These are phyloP conservation scores for Boletus holoroseus DNA, from an alignment of 1,284 basidiomycete species.

Conservation along the genomic window DNA sequence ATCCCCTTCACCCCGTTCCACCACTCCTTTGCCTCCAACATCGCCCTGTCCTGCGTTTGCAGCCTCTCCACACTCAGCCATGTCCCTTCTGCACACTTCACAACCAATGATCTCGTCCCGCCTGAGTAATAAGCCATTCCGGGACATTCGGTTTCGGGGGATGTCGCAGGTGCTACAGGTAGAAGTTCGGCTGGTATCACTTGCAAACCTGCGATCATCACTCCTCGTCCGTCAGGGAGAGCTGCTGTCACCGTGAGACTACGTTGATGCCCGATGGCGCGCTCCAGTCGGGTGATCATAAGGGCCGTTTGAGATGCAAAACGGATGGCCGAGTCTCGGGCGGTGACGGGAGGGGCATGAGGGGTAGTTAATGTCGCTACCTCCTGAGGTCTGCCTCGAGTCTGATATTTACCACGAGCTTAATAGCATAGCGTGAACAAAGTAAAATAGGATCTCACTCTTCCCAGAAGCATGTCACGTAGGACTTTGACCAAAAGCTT, in stretches of 20 bases:
- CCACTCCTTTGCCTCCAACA: slow-evolving; percentile 33
- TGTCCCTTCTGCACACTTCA: slow-evolving; percentile 24
- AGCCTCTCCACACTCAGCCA: slow-evolving; percentile 25
- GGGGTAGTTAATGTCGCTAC: slow-evolving; percentile 38
- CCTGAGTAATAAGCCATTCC: slow-evolving; percentile 22
- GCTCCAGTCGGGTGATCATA: slow-evolving; percentile 52
- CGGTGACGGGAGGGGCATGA: slow-evolving; percentile 27
- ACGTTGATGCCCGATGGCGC: slow-evolving; percentile 51
- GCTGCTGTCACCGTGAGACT: slow-evolving; percentile 40
- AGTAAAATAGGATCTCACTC: slow-evolving; percentile 35
- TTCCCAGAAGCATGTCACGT: slow-evolving; percentile 49
- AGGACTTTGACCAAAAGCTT: slow-evolving; percentile 61
- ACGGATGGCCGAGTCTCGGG: slow-evolving; percentile 47
- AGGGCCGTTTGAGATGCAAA: slow-evolving; percentile 55
- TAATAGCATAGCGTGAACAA: neutral
- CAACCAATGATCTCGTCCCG: slow-evolving; percentile 16
- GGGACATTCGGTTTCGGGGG: neutral
- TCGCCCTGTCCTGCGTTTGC: slow-evolving; percentile 31
- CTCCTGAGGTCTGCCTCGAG: slow-evolving; percentile 42
- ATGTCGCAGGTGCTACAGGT: neutral
- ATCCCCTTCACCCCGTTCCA: slow-evolving; percentile 34
- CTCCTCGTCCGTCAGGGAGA: slow-evolving; percentile 40
- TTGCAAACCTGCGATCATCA: slow-evolving; percentile 23
- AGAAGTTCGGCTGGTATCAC: slow-evolving; percentile 7
- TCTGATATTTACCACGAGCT: slow-evolving; percentile 32